phyloP scores from a whole-genome alignment of 2,329 filamentous ascomycete genomes.

The Cladosporium sp. region DNA sequence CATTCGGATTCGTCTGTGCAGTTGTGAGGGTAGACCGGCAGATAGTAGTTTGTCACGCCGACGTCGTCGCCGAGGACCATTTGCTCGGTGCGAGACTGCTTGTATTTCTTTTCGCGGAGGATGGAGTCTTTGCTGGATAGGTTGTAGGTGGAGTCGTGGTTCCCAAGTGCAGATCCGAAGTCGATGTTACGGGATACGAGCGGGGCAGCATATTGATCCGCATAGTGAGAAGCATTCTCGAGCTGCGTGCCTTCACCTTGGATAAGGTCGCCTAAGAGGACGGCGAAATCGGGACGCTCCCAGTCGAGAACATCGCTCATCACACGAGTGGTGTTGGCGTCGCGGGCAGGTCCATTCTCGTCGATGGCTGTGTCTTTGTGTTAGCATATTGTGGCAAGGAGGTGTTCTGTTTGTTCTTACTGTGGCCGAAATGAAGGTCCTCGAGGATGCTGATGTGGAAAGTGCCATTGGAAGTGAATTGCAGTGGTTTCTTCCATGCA shows the following conservation, averaged over 20 bases:
- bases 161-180: conserved; percentile 67
- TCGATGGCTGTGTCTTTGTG: conserved; percentile 17
- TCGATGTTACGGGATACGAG: conserved; percentile 51
- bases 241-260: conserved; percentile 59
- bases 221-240: conserved; percentile 52
- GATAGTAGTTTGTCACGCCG: conserved; percentile 52
- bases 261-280: conserved; percentile 67
- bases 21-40: conserved; percentile 43
- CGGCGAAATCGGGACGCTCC: conserved; percentile 56
- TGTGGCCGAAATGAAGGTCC: conserved; percentile 1
- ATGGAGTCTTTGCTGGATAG: conserved; percentile 45
- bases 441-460: background rate
- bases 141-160: conserved; percentile 61
- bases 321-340: conserved; percentile 52
- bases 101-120: conserved; percentile 33
- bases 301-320: conserved; percentile 54
- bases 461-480: background rate
- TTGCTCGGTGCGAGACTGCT: conserved; percentile 38
- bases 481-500: background rate
- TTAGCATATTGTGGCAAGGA: conserved; percentile 38
- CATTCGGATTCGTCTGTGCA: conserved; percentile 6
- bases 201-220: conserved; percentile 56
- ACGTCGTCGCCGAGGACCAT: conserved; percentile 36
- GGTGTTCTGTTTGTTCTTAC: background rate
- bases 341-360: conserved; percentile 47